Evolutionary conservation across 2,329 filamentous ascomycete species (phyloP).

Genomic region (Penicillium aurantiogriseum): DNA sequence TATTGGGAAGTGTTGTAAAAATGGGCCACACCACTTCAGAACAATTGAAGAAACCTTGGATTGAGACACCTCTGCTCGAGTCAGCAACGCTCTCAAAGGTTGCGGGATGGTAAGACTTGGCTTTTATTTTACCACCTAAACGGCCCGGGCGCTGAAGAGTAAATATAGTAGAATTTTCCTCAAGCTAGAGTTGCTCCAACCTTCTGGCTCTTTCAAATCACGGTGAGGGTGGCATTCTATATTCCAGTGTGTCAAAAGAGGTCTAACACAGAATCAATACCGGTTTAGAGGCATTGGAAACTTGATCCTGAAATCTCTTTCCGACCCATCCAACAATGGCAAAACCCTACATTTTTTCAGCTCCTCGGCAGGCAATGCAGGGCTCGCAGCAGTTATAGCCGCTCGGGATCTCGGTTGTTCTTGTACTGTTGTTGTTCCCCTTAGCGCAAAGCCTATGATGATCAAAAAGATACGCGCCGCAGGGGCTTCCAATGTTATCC

Average conservation of each 20-base stretch:
- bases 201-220: slow-evolving; percentile 79
- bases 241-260: neutral
- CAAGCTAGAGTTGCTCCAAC: slow-evolving; percentile 78
- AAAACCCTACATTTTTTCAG: slow-evolving; percentile 67
- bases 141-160: neutral
- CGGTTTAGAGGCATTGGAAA: slow-evolving; percentile 37
- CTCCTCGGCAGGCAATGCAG: slow-evolving; percentile 77
- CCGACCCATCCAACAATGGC: slow-evolving; percentile 22
- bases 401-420: slow-evolving; percentile 61
- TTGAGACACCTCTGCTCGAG: slow-evolving; percentile 41
- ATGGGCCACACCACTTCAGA: neutral
- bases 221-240: slow-evolving; percentile 36
- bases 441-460: slow-evolving; percentile 64
- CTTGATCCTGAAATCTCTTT: slow-evolving; percentile 31
- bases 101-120: slow-evolving; percentile 37
- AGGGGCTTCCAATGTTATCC: slow-evolving; percentile 63
- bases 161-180: slow-evolving; percentile 66
- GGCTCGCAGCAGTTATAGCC: slow-evolving; percentile 72
- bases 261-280: neutral
- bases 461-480: slow-evolving; percentile 64
- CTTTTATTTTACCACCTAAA: neutral
- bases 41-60: slow-evolving; percentile 34
- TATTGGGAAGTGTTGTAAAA: neutral
- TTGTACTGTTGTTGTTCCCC: slow-evolving; percentile 71
- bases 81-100: slow-evolving; percentile 36